Base-by-base conservation (phyloP, 2,329 filamentous ascomycete genomes). In the Epichloe brachyelytri region DNA sequence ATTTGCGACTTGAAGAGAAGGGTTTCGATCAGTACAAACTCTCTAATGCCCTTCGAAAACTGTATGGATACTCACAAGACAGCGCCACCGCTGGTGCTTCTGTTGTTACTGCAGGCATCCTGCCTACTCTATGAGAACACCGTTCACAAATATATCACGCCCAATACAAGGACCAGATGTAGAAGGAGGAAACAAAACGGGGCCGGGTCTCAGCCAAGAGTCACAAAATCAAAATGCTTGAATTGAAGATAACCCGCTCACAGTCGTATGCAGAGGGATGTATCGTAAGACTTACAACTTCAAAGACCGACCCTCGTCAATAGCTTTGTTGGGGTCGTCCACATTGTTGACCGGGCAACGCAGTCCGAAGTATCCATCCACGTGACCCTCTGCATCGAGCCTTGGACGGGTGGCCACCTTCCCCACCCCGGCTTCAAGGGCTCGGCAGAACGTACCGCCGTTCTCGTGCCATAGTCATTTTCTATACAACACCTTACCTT, bases 1-100 rank as follows among this genome's bases (percentile, higher is more conserved):
- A 73, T 98, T 98, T 62, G 93, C 91, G 73, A 98, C 90, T 90
- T 33, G 15, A 22, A 33, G 19, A 37, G 3, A 48, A 48, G 15
- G n/a, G 30, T 5, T 15, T 11, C 2, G 3, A 10, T 52, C 41
- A 52, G 51, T 34, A 26, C 3, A 5, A 19, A 7, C 12, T 19
- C 7, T 15, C 34, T 11, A 20, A 5, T 3, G 17, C n/a, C 2
- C n/a, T 43, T 15, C 5, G 5, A 5, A 22, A n/a, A 26, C 10
- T 3, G 30, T 39, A 37, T 5, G 22, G 4, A 14, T 22, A 38
- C 74, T 62, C 72, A 85, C 82, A 86, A 45, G 83, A 86, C 63
- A 86, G 71, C 59, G 80, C 73, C 60, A 86, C 82, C 49, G 78
- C 76, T 59, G 83, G 83, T 59, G 72, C 71, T 58, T 85, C 83